Conservation (phyloP, 345 rosid species). For the Firmiana major region DNA sequence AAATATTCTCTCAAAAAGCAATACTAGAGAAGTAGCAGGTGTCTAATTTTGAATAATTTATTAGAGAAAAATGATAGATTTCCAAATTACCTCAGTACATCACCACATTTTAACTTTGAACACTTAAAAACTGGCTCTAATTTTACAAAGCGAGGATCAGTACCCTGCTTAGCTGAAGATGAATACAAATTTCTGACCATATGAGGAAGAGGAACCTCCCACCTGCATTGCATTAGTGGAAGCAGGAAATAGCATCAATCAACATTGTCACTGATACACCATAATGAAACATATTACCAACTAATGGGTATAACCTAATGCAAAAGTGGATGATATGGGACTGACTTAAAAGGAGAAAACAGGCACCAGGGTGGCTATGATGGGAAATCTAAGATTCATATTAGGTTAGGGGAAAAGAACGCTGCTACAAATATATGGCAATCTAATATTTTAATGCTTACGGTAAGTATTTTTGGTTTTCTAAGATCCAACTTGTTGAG, state of each 20-base stretch:
- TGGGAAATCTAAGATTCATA: background rate
- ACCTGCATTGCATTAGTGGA: slow-evolving; percentile 49
- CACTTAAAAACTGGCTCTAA: slow-evolving; percentile 83
- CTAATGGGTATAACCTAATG: background rate
- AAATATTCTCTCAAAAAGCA: background rate
- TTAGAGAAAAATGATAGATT: background rate
- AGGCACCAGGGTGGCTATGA: background rate
- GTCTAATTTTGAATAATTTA: background rate
- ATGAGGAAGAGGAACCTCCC: slow-evolving; percentile 90
- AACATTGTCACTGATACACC: slow-evolving; percentile 11
- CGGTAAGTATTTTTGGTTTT: background rate
- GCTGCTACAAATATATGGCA: background rate
- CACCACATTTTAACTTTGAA: slow-evolving; percentile 64
- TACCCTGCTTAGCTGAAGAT: slow-evolving; percentile 46
- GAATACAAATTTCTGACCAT: slow-evolving; percentile 49
- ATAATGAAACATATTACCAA: background rate
- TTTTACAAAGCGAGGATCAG: slow-evolving; percentile 88
- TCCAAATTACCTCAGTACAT: slow-evolving; percentile 54
- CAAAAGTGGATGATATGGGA: background rate
- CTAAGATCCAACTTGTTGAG: background rate
- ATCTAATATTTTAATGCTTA: background rate
- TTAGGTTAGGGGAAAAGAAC: background rate
- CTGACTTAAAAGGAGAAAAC: background rate
- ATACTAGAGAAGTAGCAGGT: background rate
- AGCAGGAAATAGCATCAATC: slow-evolving; percentile 13